Evolutionary conservation across 441 rosid genomes (phyloP), one percentile per base, ranked within the genome.

Genomic region (Pelargonium australe): DNA sequence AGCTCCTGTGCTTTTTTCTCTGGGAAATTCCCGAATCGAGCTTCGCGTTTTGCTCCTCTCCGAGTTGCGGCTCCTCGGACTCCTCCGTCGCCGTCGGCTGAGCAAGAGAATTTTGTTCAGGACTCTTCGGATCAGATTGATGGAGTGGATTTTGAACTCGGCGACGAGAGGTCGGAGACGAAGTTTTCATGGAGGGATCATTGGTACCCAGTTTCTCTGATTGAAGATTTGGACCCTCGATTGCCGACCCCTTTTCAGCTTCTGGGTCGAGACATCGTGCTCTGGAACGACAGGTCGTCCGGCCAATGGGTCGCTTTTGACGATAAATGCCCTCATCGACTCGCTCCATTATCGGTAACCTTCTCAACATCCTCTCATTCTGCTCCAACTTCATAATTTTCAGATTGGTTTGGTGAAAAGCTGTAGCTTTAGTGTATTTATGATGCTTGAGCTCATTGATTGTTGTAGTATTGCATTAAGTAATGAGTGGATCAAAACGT

Each of bases 261-360:
- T 73, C 83, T 91, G 76, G 96, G 91, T 80, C 83, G 89, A 61
- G 94, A 91, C 72, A 82, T 89, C 17, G 97, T 87, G 74, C 81
- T 91, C 60, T 91, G 96, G 97, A 87, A 86, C 65, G 97, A 91
- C 66, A 73, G 72, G 47, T 76, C 78, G 16, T 74, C 68, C 31
- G 83, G 80, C 55, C 79, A 85, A 72, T 91, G 97, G 97, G 83
- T 85, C 58, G 92, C 92, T 68, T 85, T 91, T 65, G 97, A 91
- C 82, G 97, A 91, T 40, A 85, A 86, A 40, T 89, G 96, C 69
- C 96, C 96, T 45, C 97, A 91, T 64, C 84, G 97, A 7, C 96
- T 89, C 2, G 97, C 97, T 78, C 96, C 97, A 14, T 57, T 91
- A 66, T 88, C 97, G 49, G 97, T 91, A 80, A 77, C 78, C 65